Conservation (phyloP, 2,329 filamentous ascomycete species). For the Teratosphaeriaceae sp. region DNA sequence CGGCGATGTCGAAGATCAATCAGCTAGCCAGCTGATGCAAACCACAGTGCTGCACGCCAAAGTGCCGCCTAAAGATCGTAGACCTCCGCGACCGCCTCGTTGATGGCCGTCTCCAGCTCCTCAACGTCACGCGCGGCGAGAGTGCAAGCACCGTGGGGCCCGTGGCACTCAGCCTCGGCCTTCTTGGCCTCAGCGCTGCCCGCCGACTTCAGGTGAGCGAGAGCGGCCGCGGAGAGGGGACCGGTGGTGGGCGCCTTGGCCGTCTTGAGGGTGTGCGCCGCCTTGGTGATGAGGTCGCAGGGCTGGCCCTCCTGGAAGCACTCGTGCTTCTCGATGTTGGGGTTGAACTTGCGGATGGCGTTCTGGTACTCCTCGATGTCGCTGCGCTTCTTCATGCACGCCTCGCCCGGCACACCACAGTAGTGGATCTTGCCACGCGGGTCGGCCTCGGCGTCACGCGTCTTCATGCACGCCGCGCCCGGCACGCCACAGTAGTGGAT, state of each 20-base stretch:
- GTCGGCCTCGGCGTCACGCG: conserved; percentile 20
- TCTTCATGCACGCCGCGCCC: conserved; percentile 1
- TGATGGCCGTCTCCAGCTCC: conserved; percentile 9
- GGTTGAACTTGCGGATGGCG: conserved; percentile 19
- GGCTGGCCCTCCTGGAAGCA: conserved; percentile 15
- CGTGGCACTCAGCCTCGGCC: conserved; percentile 13
- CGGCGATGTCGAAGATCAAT: conserved; percentile 4
- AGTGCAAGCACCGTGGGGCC: conserved; percentile 12
- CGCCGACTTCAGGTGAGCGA: too few species aligned
- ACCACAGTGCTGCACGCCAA: neutral
- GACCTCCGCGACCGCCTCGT: conserved; percentile 3
- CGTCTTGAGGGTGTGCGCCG: conserved; percentile 18
- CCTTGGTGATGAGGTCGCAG: conserved; percentile 18
- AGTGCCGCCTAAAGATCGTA: conserved; percentile 1
- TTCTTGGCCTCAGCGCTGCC: conserved; percentile 15
- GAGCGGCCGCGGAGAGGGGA: too few species aligned
- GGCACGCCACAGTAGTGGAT: conserved; percentile 8
- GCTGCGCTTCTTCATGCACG: too few species aligned
- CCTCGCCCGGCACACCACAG: conserved; percentile 30
- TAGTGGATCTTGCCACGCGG: conserved; percentile 12
- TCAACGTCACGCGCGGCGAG: conserved; percentile 10
- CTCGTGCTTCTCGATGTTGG: conserved; percentile 12
- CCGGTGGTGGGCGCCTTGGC: conserved; percentile 7
- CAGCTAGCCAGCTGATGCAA: conserved; percentile 5
- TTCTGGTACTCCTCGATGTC: conserved; percentile 12